Percentiles rank a stretch among this genome's conserved stretches.
These are phyloP conservation scores for Vigna radiata DNA, from an alignment of 306 rosid genomes.

Conservation along the genomic window DNA sequence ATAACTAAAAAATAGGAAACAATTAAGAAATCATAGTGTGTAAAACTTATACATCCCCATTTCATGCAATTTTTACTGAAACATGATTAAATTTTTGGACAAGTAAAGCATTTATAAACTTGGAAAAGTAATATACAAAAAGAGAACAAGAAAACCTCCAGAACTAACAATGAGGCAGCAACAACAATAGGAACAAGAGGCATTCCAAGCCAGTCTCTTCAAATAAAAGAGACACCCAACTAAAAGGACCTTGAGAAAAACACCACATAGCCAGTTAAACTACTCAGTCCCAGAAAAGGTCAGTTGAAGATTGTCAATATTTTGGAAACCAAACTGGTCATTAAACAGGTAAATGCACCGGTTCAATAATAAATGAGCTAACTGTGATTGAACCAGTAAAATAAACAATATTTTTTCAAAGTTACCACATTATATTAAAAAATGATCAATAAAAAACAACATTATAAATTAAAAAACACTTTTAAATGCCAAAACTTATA, in stretches of 20 bases:
- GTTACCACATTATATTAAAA: not conserved
- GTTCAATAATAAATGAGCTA: not conserved
- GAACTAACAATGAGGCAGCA: not conserved
- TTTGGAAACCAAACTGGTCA: not conserved
- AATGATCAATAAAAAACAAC: not conserved
- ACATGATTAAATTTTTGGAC: not conserved
- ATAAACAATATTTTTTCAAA: not conserved
- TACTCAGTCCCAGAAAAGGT: not conserved
- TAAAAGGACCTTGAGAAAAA: not conserved
- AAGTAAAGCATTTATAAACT: not conserved
- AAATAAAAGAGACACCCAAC: not conserved
- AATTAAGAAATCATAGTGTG: not conserved
- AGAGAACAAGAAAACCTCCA: not conserved
- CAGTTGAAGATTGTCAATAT: not conserved
- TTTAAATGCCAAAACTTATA: not conserved
- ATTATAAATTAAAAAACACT: not conserved
- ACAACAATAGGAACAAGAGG: not conserved
- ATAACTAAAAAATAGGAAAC: slow-evolving; percentile 23
- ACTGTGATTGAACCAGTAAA: not conserved
- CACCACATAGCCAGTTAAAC: not conserved
- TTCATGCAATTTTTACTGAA: slow-evolving; percentile 4
- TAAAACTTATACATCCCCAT: not conserved
- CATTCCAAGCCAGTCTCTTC: not conserved
- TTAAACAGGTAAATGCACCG: not conserved
- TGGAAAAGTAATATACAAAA: not conserved